phyloP scores from a whole-genome alignment of 257 asterid genomes.

The Euphrasia confusa region DNA sequence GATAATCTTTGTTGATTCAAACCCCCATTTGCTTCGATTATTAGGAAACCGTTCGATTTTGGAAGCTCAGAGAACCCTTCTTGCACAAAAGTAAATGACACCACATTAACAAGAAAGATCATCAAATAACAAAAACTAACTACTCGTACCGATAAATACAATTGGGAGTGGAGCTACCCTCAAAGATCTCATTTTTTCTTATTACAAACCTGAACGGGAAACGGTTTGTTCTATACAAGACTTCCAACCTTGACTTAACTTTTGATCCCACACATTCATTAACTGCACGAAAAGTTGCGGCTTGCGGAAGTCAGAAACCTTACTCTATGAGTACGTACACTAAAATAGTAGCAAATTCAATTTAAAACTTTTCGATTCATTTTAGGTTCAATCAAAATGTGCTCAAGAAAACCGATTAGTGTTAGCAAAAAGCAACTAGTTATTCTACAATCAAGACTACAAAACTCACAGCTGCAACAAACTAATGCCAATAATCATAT shows the following conservation, averaged over 20 bases:
- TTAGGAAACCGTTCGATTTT: conserved; percentile 76
- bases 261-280: conserved; percentile 80
- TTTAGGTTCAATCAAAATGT: conserved; percentile 2
- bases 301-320: background rate
- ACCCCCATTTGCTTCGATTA: conserved; percentile 99
- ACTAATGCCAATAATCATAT: background rate
- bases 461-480: no score
- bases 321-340: no score
- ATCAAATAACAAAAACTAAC: conserved; percentile 7
- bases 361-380: conserved; percentile 12
- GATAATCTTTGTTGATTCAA: conserved; percentile 96
- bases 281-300: conserved; percentile 41
- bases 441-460: no score
- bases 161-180: background rate
- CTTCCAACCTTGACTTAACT: conserved; percentile 79
- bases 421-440: no score
- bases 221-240: conserved; percentile 68
- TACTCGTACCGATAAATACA: conserved; percentile 4
- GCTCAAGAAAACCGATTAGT: no score
- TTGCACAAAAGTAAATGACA: conserved; percentile 25
- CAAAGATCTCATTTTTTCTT: conserved; percentile 3
- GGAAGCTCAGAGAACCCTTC: conserved; percentile 61
- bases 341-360: no score
- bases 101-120: conserved; percentile 18
- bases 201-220: conserved; percentile 57